Conservation (phyloP, 202 grass and related monocot species). For the Zizania palustris region DNA sequence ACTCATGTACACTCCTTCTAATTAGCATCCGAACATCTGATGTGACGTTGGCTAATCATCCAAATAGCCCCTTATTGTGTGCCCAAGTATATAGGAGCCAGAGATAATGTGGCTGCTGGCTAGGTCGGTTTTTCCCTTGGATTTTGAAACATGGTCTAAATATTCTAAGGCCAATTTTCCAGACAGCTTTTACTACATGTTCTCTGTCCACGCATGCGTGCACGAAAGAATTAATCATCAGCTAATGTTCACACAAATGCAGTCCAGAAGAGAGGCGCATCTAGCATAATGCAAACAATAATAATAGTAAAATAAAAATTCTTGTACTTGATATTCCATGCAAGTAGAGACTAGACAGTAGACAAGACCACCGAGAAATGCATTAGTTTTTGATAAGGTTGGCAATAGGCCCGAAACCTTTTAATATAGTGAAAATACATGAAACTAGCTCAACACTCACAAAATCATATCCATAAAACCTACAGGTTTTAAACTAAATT, state of each 20-base stretch:
- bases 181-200: not conserved
- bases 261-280: not conserved
- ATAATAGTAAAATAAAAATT: not conserved
- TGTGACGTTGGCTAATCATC: no score
- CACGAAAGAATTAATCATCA: not conserved
- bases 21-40: no score
- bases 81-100: constrained; percentile 33
- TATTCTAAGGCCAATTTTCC: not conserved
- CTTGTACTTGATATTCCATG: not conserved
- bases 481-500: no score
- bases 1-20: no score
- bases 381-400: not conserved
- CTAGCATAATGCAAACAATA: no score
- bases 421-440: no score
- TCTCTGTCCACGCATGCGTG: not conserved
- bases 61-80: no score
- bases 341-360: not conserved
- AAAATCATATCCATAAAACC: no score
- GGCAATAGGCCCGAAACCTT: no score
- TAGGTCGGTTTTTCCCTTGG: not conserved
- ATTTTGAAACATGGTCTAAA: not conserved
- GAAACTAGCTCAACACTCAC: no score
- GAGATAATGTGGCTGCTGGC: constrained; percentile 29
- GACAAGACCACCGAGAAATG: not conserved
- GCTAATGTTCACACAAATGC: not conserved